These are phyloP conservation scores for Fraxinus xanthoxyloides DNA, from an alignment of 305 asterid genomes.

Conservation along the genomic window DNA sequence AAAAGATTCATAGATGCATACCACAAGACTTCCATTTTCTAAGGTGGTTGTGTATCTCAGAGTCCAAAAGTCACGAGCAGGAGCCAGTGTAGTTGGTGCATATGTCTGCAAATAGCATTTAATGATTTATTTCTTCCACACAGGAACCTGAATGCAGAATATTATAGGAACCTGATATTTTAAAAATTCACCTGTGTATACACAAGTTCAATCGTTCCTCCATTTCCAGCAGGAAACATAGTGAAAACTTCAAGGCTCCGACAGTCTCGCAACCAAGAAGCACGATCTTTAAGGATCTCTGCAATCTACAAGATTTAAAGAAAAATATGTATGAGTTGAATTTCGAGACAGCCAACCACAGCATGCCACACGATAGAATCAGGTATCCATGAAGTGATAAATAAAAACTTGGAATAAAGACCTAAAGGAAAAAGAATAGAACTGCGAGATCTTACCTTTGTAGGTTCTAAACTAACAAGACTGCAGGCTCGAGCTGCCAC, in stretches of 20 bases:
- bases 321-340: background rate
- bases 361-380: background rate
- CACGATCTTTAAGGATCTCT: slow-evolving; percentile 92
- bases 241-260: slow-evolving; percentile 90
- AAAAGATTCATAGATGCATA: slow-evolving; percentile 32
- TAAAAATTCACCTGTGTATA: slow-evolving; percentile 63
- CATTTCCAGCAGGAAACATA: slow-evolving; percentile 81
- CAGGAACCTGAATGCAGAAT: background rate
- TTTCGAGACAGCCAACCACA: background rate
- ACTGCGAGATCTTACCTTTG: slow-evolving; percentile 49
- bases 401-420: background rate
- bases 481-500: slow-evolving; percentile 99
- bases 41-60: slow-evolving; percentile 86
- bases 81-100: slow-evolving; percentile 90
- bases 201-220: slow-evolving; percentile 85
- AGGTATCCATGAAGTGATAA: background rate
- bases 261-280: slow-evolving; percentile 91
- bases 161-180: background rate
- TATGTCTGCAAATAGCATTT: slow-evolving; percentile 51
- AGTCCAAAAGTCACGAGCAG: slow-evolving; percentile 97
- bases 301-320: slow-evolving; percentile 54
- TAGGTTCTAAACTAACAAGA: slow-evolving; percentile 93
- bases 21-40: slow-evolving; percentile 89
- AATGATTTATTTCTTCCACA: background rate
- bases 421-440: background rate